Percentiles rank a stretch among this genome's conserved stretches.
Evolutionary conservation across 208 protist genomes (phyloP).

Genomic region (Leptomonas pyrrhocoris): DNA sequence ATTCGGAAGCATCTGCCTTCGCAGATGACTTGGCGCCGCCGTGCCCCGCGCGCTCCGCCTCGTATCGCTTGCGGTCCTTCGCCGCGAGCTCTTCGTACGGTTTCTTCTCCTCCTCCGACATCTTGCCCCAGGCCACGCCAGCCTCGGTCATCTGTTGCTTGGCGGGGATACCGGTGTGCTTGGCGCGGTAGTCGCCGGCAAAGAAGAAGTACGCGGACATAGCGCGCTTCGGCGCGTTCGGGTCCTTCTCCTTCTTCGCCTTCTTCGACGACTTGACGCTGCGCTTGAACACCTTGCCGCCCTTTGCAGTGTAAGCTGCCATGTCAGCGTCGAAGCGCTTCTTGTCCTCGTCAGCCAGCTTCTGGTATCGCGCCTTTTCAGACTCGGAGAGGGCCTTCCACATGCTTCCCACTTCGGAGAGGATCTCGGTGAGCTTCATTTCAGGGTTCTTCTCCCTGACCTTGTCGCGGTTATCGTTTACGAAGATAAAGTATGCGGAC

Average conservation of each 20-base stretch:
- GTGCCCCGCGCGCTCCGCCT: conserved; percentile 52
- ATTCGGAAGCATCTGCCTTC: conserved; percentile 13
- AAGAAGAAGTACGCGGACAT: conserved; percentile 87
- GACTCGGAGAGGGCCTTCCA: conserved; percentile 66
- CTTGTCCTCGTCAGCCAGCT: conserved; percentile 84
- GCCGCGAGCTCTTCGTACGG: conserved; percentile 79
- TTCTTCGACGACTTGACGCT: conserved; percentile 38
- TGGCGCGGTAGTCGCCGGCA: conserved; percentile 63
- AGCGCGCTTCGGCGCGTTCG: conserved; percentile 83
- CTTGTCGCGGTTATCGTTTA: conserved; percentile 68
- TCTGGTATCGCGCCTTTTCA: conserved; percentile 77
- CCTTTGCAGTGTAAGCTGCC: conserved; percentile 67
- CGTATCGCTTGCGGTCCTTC: conserved; percentile 85
- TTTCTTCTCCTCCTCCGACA: conserved; percentile 74
- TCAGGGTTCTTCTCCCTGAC: conserved; percentile 73
- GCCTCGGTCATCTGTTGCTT: conserved; percentile 72
- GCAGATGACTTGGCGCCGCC: conserved; percentile 26
- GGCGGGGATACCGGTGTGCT: conserved; percentile 56
- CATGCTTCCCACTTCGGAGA: conserved; percentile 61
- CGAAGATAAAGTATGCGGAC: conserved; percentile 79
- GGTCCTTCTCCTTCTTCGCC: conserved; percentile 82
- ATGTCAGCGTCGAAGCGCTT: conserved; percentile 74
- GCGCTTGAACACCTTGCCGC: conserved; percentile 64
- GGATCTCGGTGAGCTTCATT: conserved; percentile 71
- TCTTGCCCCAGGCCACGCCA: conserved; percentile 67